Evolutionary conservation across 2,329 filamentous ascomycete species (phyloP).

Genomic region (Aspergillus ochraceus): DNA sequence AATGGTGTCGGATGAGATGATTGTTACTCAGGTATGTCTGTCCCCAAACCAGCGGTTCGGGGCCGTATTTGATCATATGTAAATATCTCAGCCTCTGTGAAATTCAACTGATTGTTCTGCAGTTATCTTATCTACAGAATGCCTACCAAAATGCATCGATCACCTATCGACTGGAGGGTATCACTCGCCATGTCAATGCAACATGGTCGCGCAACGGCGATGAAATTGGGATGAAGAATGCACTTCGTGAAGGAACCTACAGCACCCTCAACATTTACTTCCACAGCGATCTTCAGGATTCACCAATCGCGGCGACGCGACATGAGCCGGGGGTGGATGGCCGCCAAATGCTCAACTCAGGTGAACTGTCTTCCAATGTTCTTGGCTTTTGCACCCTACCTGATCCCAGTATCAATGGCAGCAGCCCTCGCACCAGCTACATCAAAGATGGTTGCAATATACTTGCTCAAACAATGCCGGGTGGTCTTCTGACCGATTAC

Average conservation of each 20-base stretch:
- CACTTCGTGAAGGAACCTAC: slow-evolving; percentile 56
- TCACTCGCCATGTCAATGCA: slow-evolving; percentile 54
- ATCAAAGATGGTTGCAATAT: slow-evolving; percentile 58
- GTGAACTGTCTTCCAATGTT: slow-evolving; percentile 33
- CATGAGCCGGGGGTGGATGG: slow-evolving; percentile 27
- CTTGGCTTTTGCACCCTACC: slow-evolving; percentile 58
- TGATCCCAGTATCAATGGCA: slow-evolving; percentile 40
- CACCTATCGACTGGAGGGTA: slow-evolving; percentile 50
- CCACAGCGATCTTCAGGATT: slow-evolving; percentile 52
- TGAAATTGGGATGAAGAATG: slow-evolving; percentile 53
- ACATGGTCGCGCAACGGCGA: slow-evolving; percentile 54
- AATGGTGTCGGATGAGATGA: slow-evolving; percentile 34
- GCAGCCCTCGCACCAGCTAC: slow-evolving; percentile 43
- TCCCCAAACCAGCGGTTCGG: background rate
- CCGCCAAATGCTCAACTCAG: slow-evolving; percentile 11
- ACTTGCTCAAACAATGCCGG: slow-evolving; percentile 58
- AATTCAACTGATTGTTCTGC: background rate
- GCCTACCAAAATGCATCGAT: slow-evolving; percentile 49
- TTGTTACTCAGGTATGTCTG: slow-evolving; percentile 34
- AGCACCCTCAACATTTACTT: slow-evolving; percentile 60
- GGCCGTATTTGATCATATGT: background rate
- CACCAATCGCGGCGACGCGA: slow-evolving; percentile 23
- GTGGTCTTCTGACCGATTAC: slow-evolving; percentile 51
- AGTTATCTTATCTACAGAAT: slow-evolving; percentile 45
- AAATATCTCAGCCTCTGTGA: background rate